Percentiles rank a stretch among this genome's conserved stretches.
Conservation (phyloP, 768 basidiomycete genomes). For the Lentinula lateritia region DNA sequence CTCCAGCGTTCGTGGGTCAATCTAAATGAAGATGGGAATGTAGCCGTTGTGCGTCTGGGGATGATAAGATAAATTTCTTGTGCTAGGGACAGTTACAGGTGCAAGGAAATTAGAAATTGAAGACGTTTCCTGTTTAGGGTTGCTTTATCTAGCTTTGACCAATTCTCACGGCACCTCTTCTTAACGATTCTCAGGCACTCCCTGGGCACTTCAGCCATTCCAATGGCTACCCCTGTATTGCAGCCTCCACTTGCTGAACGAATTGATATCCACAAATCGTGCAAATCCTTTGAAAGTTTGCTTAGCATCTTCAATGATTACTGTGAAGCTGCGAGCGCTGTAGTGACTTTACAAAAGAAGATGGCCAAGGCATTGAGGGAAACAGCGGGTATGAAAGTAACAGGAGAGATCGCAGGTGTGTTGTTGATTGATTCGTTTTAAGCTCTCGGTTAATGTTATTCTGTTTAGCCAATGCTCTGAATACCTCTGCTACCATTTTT, state of each 20-base stretch:
- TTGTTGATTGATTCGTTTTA: constrained; percentile 2
- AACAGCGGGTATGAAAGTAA: constrained; percentile 53
- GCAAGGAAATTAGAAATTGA: too few relatives aligned
- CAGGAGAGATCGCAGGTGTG: constrained; percentile 59
- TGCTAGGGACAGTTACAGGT: too few relatives aligned
- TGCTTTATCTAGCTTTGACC: too few relatives aligned
- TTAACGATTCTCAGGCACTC: background rate
- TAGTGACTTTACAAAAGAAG: constrained; percentile 68
- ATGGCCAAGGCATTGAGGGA: constrained; percentile 67
- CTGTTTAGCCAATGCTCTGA: constrained; percentile 60
- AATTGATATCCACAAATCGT: constrained; percentile 73
- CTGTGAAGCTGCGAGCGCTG: constrained; percentile 60
- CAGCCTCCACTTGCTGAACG: constrained; percentile 47
- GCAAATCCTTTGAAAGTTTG: constrained; percentile 68
- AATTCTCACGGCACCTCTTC: background rate
- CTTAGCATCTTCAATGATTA: constrained; percentile 68
- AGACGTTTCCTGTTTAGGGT: too few relatives aligned
- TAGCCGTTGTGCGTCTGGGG: too few relatives aligned
- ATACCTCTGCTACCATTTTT: constrained; percentile 57
- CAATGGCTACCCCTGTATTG: constrained; percentile 16
- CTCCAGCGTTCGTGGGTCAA: too few relatives aligned
- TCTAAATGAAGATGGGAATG: too few relatives aligned
- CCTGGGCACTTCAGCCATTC: background rate
- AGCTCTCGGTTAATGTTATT: background rate
- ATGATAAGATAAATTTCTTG: too few relatives aligned